phyloP scores from a whole-genome alignment of 129 eudicot species.

The Solidago caesia region DNA sequence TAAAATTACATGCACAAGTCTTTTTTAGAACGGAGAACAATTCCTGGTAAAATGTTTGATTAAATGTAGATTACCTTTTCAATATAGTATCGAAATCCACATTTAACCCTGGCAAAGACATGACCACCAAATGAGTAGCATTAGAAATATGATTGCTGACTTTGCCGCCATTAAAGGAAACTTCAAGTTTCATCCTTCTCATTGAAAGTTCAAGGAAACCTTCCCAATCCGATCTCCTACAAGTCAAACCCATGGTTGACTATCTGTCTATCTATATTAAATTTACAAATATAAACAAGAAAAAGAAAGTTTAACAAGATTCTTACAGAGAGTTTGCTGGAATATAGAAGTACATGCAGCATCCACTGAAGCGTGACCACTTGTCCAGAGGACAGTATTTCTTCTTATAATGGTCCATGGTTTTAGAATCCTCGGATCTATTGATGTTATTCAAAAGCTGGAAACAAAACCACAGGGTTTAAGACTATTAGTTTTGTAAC shows the following conservation, averaged over 20 bases:
- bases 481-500: neutral
- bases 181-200: slow-evolving; percentile 79
- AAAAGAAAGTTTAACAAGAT: neutral
- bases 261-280: neutral
- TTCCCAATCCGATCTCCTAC: slow-evolving; percentile 50
- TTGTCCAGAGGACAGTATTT: slow-evolving; percentile 78
- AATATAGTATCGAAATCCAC: slow-evolving; percentile 44
- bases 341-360: slow-evolving; percentile 67
- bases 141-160: slow-evolving; percentile 47
- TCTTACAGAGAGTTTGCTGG: slow-evolving; percentile 49
- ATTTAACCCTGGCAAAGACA: slow-evolving; percentile 44
- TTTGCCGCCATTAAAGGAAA: slow-evolving; percentile 72
- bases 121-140: slow-evolving; percentile 71
- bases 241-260: slow-evolving; percentile 20
- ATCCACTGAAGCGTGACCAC: slow-evolving; percentile 79
- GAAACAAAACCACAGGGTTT: slow-evolving; percentile 15
- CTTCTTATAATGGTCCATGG: slow-evolving; percentile 62
- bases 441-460: slow-evolving; percentile 59
- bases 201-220: slow-evolving; percentile 54
- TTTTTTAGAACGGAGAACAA: neutral
- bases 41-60: neutral
- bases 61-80: slow-evolving; percentile 44
- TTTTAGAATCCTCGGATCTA: slow-evolving; percentile 53
- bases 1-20: slow-evolving; percentile 10
- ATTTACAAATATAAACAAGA: neutral